phyloP scores from a whole-genome alignment of 148 eudicot species.

The Salicornia ramosissima region DNA sequence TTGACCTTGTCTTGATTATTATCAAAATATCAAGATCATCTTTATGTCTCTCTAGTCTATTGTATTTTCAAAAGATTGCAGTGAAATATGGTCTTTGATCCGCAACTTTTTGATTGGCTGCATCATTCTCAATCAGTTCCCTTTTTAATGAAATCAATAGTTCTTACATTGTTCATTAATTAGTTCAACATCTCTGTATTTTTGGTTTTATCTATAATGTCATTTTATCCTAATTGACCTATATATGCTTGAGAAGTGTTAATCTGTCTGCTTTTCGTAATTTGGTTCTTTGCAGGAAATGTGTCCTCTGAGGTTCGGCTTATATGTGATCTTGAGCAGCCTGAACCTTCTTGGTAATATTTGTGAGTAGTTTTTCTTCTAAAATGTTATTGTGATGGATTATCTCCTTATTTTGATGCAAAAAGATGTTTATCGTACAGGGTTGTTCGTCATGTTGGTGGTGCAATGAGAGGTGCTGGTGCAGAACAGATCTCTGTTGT shows the following conservation, averaged over 20 bases:
- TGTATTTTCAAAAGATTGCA: too few species aligned
- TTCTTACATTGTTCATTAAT: background rate
- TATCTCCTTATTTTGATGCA: background rate
- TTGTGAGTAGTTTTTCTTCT: background rate
- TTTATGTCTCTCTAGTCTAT: too few species aligned
- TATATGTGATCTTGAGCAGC: conserved; percentile 84
- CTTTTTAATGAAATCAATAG: too few species aligned
- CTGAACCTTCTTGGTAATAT: conserved; percentile 83
- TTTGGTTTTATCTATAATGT: background rate
- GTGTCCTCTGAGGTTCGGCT: conserved; percentile 85
- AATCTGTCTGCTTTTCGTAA: too few species aligned
- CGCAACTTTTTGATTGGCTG: background rate
- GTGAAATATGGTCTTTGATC: background rate
- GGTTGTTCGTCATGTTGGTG: conserved; percentile 85
- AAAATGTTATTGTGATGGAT: background rate
- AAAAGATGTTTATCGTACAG: conserved; percentile 28
- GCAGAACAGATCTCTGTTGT: conserved; percentile 86
- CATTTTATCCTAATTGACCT: background rate
- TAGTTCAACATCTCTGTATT: background rate
- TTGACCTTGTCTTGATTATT: background rate
- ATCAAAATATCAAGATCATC: background rate
- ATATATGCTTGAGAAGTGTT: background rate
- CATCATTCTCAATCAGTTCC: background rate
- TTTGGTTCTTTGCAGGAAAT: conserved; percentile 44
- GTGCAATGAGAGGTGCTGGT: conserved; percentile 93